Evolutionary conservation across 139 green algal species (phyloP).

Genomic region (Volvox reticuliferus): DNA sequence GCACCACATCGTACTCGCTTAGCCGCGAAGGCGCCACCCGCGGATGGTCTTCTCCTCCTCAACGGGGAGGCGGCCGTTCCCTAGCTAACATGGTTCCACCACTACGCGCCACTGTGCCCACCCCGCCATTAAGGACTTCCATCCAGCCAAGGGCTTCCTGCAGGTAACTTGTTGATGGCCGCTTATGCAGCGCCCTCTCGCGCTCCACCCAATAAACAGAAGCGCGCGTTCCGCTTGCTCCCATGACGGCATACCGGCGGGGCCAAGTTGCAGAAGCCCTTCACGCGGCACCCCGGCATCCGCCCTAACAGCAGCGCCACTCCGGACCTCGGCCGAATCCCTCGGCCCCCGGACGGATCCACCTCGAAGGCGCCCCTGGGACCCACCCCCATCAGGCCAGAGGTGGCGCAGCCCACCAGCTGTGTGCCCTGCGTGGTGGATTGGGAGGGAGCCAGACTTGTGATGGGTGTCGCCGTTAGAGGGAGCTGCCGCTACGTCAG

Average conservation of each 20-base stretch:
- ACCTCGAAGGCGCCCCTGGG: constrained; percentile 33
- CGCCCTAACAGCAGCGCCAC: constrained; percentile 29
- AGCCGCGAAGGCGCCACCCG: no score
- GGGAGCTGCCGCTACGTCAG: no score
- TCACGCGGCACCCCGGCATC: constrained; percentile 28
- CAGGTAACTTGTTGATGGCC: background rate
- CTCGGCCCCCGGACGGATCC: background rate
- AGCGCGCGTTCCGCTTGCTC: background rate
- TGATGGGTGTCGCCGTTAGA: no score
- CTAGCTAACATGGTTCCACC: background rate
- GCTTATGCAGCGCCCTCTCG: background rate
- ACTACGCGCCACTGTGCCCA: background rate
- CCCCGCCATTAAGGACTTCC: background rate
- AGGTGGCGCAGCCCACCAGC: constrained; percentile 24
- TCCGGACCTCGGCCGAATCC: background rate
- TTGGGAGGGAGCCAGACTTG: background rate
- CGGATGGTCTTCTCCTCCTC: no score
- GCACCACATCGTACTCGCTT: no score
- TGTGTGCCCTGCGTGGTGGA: background rate
- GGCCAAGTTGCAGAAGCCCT: constrained; percentile 36
- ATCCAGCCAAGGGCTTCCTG: background rate
- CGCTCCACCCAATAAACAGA: background rate
- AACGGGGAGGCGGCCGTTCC: background rate
- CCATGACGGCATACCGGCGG: no score
- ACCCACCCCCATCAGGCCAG: constrained; percentile 25